Base-by-base conservation (phyloP, 2,329 filamentous ascomycete species). In the Septoria petroselini region DNA sequence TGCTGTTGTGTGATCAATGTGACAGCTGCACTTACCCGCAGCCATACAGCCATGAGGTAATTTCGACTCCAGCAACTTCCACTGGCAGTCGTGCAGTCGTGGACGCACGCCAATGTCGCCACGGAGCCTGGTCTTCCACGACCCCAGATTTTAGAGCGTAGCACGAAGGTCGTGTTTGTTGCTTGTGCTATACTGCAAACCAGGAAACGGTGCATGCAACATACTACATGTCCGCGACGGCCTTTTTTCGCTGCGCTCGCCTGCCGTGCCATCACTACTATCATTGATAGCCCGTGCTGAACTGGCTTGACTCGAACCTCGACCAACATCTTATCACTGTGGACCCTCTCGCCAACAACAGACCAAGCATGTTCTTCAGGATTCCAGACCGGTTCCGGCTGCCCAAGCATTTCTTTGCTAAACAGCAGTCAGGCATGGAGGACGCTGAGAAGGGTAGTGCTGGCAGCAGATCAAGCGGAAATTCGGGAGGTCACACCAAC, bases 401-500 rank as follows among this genome's bases (percentile, higher is more conserved):
- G 21, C 39, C 39, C 4, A 12, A 41, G 9, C 39, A 27, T 14
- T 21, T 9, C 7, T 41, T 48, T 21, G 45, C 45, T 4, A 48
- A 48, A 15, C 12, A 48, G n/a, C 18, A 27, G 15, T 17, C 44
- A 8, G 1, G 12, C 7, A 8, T 12, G 11, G 21, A 41, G 33
- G 46, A 49, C 21, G 18, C 19, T 11, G 46, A 49, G 18, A 49
- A 49, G 31, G 34, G 18, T 8, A 47, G 29, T 7, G 14, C 41
- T 12, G 18, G 12, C n/a, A 31, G 33, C 23, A 35, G n/a, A 3
- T 35, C 33, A 19, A 47, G 15, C n/a, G 34, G 38, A 29, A 55
- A 58, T 41, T 18, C 43, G 1, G 47, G 48, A 9, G 34, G 43
- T 14, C 54, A 56, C 25, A 30, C 48, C 8, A 41, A 35, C 7